Conservation (phyloP, 805 yeast genomes). For the Clavispora asparagi region DNA sequence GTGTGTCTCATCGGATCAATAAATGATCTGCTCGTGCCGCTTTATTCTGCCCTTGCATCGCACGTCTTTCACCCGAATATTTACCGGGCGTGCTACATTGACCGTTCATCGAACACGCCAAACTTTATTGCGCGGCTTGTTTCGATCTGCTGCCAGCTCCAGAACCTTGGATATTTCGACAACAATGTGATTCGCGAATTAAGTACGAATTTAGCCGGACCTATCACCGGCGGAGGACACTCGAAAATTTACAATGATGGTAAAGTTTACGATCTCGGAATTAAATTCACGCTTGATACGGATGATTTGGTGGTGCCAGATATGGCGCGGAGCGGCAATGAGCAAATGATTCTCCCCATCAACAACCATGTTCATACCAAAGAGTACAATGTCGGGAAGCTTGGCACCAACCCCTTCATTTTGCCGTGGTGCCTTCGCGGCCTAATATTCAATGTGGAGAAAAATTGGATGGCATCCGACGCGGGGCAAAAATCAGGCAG, state of each 20-base stretch:
- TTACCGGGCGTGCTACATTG: slow-evolving; percentile 84
- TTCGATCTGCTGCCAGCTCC: slow-evolving; percentile 64
- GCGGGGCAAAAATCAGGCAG: slow-evolving; percentile 24
- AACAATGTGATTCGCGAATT: slow-evolving; percentile 84
- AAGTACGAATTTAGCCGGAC: slow-evolving; percentile 63
- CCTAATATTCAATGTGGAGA: slow-evolving; percentile 52
- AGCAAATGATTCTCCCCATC: slow-evolving; percentile 19
- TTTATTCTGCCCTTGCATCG: slow-evolving; percentile 79
- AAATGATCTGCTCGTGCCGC: slow-evolving; percentile 90
- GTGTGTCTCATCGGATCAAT: slow-evolving; percentile 81
- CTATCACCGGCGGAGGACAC: slow-evolving; percentile 93
- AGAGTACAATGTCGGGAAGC: slow-evolving; percentile 56
- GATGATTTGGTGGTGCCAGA: slow-evolving; percentile 47
- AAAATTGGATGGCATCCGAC: slow-evolving; percentile 25
- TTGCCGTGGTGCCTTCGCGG: slow-evolving; percentile 94
- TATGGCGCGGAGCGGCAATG: neutral
- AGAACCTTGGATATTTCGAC: slow-evolving; percentile 76
- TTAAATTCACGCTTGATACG: slow-evolving; percentile 72
- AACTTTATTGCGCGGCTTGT: slow-evolving; percentile 71
- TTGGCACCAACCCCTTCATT: slow-evolving; percentile 76
- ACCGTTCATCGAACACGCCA: slow-evolving; percentile 74
- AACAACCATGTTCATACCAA: slow-evolving; percentile 33
- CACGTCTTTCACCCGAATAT: slow-evolving; percentile 87
- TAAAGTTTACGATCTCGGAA: slow-evolving; percentile 76
- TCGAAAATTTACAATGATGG: slow-evolving; percentile 83